These are phyloP conservation scores for Echeveria elegans DNA, from an alignment of 164 flowering plant genomes.

Conservation along the genomic window DNA sequence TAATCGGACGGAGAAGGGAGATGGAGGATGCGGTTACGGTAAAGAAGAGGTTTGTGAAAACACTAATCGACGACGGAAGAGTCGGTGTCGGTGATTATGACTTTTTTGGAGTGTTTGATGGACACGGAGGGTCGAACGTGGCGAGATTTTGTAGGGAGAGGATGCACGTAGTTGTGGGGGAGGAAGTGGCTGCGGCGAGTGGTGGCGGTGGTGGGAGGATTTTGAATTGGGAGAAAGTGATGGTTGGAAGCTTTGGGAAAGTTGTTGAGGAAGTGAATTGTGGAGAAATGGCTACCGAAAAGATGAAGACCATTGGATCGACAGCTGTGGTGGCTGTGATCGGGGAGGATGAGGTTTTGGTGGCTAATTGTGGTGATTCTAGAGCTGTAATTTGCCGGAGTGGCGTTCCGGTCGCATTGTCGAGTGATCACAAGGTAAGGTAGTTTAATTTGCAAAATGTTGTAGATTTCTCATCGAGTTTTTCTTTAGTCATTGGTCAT, in stretches of 20 bases:
- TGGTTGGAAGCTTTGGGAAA: slow-evolving; percentile 39
- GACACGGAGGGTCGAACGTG: slow-evolving; percentile 70
- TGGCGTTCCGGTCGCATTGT: slow-evolving; percentile 49
- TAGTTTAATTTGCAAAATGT: not conserved
- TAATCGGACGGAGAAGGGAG: slow-evolving; percentile 64
- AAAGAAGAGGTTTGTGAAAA: slow-evolving; percentile 25
- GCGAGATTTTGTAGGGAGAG: slow-evolving; percentile 51
- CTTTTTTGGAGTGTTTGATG: slow-evolving; percentile 75
- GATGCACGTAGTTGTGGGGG: slow-evolving; percentile 38
- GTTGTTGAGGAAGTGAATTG: slow-evolving; percentile 51
- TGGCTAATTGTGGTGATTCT: slow-evolving; percentile 83
- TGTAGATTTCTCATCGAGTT: not conserved
- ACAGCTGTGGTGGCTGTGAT: slow-evolving; percentile 75
- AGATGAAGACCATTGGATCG: slow-evolving; percentile 43
- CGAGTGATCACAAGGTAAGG: slow-evolving; percentile 84
- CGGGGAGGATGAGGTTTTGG: slow-evolving; percentile 41
- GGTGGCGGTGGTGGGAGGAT: not conserved
- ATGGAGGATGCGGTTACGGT: slow-evolving; percentile 77
- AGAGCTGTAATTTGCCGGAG: slow-evolving; percentile 60
- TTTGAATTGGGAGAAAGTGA: slow-evolving; percentile 46
- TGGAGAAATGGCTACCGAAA: slow-evolving; percentile 15
- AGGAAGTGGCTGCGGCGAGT: slow-evolving; percentile 22
- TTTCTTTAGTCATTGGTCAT: no score
- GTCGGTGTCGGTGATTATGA: slow-evolving; percentile 17
- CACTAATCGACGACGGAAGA: not conserved